Evolutionary conservation across 2,329 filamentous ascomycete genomes (phyloP).

Genomic region (Aspergillus jensenii): DNA sequence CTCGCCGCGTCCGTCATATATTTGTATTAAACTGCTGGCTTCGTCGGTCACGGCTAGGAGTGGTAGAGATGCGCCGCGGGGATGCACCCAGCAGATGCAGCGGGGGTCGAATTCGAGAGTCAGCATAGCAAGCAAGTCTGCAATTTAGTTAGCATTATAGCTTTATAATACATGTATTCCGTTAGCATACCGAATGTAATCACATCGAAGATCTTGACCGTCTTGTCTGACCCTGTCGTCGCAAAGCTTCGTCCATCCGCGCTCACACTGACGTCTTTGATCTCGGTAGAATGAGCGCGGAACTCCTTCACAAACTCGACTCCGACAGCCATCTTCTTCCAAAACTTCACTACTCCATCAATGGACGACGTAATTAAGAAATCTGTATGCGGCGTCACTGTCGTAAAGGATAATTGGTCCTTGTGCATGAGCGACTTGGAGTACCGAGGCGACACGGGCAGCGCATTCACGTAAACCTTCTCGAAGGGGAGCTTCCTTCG

Average conservation of each 20-base stretch:
- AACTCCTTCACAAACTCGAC: conserved; percentile 99
- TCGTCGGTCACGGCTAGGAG: conserved; percentile 81
- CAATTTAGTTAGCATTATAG: conserved; percentile 15
- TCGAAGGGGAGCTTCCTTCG: conserved; percentile 87
- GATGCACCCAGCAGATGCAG: conserved; percentile 89
- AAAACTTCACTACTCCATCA: conserved; percentile 98
- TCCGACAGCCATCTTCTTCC: conserved; percentile 89
- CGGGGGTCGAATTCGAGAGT: conserved; percentile 73
- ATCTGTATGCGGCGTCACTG: conserved; percentile 85
- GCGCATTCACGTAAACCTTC: conserved; percentile 87
- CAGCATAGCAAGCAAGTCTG: conserved; percentile 78
- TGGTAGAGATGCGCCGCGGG: conserved; percentile 81
- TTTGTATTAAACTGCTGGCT: conserved; percentile 67
- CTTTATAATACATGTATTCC: not conserved
- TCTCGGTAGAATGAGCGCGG: conserved; percentile 82
- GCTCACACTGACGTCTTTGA: conserved; percentile 80
- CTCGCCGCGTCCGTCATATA: conserved; percentile 90
- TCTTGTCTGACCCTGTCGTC: conserved; percentile 66
- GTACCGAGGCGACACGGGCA: conserved; percentile 79
- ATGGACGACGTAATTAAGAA: conserved; percentile 92
- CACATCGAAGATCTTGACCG: conserved; percentile 59
- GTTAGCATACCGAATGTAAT: conserved; percentile 69
- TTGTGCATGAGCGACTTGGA: conserved; percentile 98
- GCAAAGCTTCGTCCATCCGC: conserved; percentile 91
- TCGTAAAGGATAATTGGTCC: conserved; percentile 85